Conservation (phyloP, 2,329 filamentous ascomycete genomes). For the Trichoderma arundinaceum region DNA sequence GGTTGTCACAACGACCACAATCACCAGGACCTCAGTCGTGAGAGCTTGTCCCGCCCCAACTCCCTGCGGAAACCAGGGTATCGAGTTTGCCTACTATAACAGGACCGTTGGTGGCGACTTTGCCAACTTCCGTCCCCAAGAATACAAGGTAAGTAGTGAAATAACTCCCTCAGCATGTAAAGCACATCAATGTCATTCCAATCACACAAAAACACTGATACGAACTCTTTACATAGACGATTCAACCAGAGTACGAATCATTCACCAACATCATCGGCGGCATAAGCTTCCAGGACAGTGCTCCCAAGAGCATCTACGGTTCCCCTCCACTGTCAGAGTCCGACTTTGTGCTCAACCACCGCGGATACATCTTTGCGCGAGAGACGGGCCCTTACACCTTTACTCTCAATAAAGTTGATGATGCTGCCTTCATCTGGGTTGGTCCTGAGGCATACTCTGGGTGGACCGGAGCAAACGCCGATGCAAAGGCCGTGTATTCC, state of each 20-base stretch:
- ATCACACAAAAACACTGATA: background rate
- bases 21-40: background rate
- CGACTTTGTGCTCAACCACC: slow-evolving; percentile 38
- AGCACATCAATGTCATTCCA: background rate
- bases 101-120: background rate
- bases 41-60: slow-evolving; percentile 11
- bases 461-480: slow-evolving; percentile 37
- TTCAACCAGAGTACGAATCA: background rate
- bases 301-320: slow-evolving; percentile 16
- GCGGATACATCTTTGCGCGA: slow-evolving; percentile 38
- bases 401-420: slow-evolving; percentile 35
- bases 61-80: slow-evolving; percentile 20
- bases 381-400: slow-evolving; percentile 37
- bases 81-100: slow-evolving; percentile 22
- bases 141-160: background rate
- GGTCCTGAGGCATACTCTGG: slow-evolving; percentile 35
- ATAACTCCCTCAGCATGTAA: too few species aligned
- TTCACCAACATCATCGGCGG: slow-evolving; percentile 12
- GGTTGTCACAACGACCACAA: background rate
- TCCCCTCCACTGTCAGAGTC: background rate
- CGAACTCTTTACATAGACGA: background rate
- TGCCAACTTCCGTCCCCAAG: background rate
- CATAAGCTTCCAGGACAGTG: slow-evolving; percentile 12
- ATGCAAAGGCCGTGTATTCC: slow-evolving; percentile 34
- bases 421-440: slow-evolving; percentile 33